Base-by-base conservation (phyloP, 768 basidiomycete species). In the Myochromella boudieri region DNA sequence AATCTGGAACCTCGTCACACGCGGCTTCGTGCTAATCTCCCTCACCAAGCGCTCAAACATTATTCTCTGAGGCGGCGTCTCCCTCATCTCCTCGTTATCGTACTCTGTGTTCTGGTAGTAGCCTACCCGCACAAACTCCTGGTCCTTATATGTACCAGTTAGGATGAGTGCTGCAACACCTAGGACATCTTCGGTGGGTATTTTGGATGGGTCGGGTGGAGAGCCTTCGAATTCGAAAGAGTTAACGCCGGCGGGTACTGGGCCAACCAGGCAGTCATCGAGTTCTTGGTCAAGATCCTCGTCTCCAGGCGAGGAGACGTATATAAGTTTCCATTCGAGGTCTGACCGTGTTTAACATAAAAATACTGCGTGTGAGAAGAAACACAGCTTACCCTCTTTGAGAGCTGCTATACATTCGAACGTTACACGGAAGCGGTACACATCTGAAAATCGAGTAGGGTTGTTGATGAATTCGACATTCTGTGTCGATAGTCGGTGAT, bases 61-160 rank as follows among this genome's bases (percentile, higher is more conserved):
- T 42, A 92, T 89, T 46, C 77, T 74, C 20, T 64, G 52, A 6
- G 90, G 86, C 12, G 84, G 87, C 11, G 68, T 78, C 60, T 84
- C 78, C 63, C 84, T 87, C 84, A 95, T 85, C 67, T 91, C 92
- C 43, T 93, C 90, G 57, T 89, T 91, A 65, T 97, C 95, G 61
- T 97, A 98, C 66, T 98, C 95, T 20, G 95, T 97, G 62, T 98
- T 95, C 68, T 98, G 97, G 66, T 99, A 99, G 65, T 99, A 98
- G 6, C 97, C 97, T 21, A 99, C 95, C 37, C 95, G 84, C n/a
- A 99, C 95, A 60, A 99, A 99, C 65, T 98, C 97, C 60, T 97
- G 95, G 42, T 97, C 95, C 29, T 85, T 83, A 68, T 98, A 99
- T 9, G 90, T 91, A 6, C 93, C 97, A 0, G 95, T 98, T 42